Evolutionary conservation across 2,329 filamentous ascomycete species (phyloP).

Genomic region (Lasiodiplodia gonubiensis): DNA sequence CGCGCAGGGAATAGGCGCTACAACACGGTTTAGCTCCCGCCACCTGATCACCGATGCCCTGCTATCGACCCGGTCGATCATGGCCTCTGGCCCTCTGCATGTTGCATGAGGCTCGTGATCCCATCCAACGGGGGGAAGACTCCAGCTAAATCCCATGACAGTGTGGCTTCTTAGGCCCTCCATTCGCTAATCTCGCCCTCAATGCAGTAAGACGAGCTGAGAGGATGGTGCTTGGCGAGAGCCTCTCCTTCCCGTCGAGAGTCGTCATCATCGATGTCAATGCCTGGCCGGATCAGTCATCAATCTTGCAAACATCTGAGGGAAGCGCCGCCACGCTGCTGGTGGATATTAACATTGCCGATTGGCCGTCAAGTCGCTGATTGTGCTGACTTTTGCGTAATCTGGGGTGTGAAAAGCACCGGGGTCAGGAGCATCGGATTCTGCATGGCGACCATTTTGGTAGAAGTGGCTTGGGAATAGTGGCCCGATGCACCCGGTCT

Average conservation of each 20-base stretch:
- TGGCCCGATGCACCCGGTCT: conserved; percentile 1
- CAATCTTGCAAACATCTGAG: not conserved
- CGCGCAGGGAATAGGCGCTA: not conserved
- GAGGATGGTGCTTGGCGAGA: not conserved
- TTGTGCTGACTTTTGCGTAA: not conserved
- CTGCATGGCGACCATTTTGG: conserved; percentile 13
- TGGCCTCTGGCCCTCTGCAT: not conserved
- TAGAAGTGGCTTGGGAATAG: conserved; percentile 1
- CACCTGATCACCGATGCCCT: not conserved
- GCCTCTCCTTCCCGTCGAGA: not conserved
- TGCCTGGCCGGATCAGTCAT: not conserved
- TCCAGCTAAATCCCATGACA: not conserved
- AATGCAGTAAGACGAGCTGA: conserved; percentile 1
- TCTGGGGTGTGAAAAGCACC: not conserved
- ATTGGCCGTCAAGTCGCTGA: not conserved
- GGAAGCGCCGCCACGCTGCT: not conserved
- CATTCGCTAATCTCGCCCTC: not conserved
- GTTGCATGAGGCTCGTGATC: not conserved
- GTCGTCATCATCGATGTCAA: not conserved
- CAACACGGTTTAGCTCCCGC: not conserved
- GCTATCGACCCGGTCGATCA: not conserved
- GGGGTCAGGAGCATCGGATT: conserved; percentile 3
- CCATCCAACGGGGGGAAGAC: not conserved
- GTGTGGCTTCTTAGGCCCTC: not conserved
- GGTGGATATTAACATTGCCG: not conserved